These are phyloP conservation scores for Neofusicoccum parvum DNA, from an alignment of 2,329 filamentous ascomycete species.

Conservation along the genomic window DNA sequence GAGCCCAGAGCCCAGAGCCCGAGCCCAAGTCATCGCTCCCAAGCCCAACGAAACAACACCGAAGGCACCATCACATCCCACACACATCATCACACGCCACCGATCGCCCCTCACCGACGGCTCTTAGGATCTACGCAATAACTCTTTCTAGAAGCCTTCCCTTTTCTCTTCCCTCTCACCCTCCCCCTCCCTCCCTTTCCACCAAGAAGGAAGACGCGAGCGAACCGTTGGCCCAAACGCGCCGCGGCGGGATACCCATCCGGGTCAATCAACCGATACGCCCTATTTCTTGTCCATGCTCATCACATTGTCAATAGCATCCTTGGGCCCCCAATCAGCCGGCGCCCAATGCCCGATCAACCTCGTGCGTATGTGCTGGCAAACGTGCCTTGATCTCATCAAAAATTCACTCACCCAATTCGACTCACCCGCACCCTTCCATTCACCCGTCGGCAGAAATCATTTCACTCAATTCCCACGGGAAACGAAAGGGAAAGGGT, in stretches of 20 bases:
- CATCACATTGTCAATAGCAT: background rate
- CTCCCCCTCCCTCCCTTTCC: background rate
- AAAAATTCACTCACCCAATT: too few relatives aligned
- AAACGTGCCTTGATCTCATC: background rate
- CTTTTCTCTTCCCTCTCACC: background rate
- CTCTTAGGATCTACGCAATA: background rate
- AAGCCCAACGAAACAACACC: background rate
- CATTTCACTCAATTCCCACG: too few relatives aligned
- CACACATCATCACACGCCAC: background rate
- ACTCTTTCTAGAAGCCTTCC: conserved; percentile 6
- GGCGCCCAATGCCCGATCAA: background rate
- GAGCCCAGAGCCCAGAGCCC: background rate
- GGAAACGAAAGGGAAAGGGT: too few relatives aligned
- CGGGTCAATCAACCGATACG: background rate
- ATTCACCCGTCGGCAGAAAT: too few relatives aligned
- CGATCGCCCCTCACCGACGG: background rate
- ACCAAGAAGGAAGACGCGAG: background rate
- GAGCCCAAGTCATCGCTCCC: background rate
- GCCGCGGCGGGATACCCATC: background rate
- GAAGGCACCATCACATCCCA: background rate
- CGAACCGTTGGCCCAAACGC: background rate
- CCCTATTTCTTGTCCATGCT: background rate
- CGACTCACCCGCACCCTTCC: too few relatives aligned
- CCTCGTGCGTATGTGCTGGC: background rate
- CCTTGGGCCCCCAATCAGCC: background rate